Percentiles rank a stretch among this genome's conserved stretches.
Conservation (phyloP, 2,329 filamentous ascomycete genomes). For the Scorias spongiosa region DNA sequence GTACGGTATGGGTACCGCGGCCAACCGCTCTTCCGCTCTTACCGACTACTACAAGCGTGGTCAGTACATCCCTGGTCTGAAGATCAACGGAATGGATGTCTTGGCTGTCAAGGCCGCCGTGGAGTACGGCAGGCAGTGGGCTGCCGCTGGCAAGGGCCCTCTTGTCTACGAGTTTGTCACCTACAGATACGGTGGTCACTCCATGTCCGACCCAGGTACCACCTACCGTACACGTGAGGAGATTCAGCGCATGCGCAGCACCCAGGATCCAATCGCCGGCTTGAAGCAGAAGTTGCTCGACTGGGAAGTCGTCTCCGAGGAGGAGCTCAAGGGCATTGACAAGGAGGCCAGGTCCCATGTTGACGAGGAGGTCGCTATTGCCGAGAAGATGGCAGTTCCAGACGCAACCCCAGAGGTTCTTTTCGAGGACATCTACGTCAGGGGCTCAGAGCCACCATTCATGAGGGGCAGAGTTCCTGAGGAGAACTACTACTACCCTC, state of each 20-base stretch:
- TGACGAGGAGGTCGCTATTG: conserved; percentile 76
- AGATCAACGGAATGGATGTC: conserved; percentile 99
- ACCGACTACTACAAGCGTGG: conserved; percentile 99
- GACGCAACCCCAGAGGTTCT: conserved; percentile 69
- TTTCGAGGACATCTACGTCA: conserved; percentile 92
- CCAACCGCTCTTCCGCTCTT: conserved; percentile 80
- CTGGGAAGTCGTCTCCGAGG: conserved; percentile 81
- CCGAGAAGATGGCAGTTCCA: conserved; percentile 74
- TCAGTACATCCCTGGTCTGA: conserved; percentile 97
- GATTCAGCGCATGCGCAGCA: conserved; percentile 98
- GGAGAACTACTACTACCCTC: conserved; percentile 70
- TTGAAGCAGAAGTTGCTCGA: conserved; percentile 97
- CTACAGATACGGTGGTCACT: conserved; percentile 98
- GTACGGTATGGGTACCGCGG: conserved; percentile 98
- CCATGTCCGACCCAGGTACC: conserved; percentile 98
- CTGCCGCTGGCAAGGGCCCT: conserved; percentile 69
- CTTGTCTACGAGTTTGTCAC: conserved; percentile 98
- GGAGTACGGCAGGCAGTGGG: conserved; percentile 83
- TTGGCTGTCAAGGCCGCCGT: conserved; percentile 95
- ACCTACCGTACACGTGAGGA: conserved; percentile 98
- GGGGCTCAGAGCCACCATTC: conserved; percentile 73
- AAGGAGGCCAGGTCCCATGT: conserved; percentile 79
- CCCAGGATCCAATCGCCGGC: conserved; percentile 94
- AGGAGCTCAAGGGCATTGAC: conserved; percentile 91
- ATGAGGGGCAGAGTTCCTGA: conserved; percentile 76